Evolutionary conservation across 192 early-diverging fungal genomes (phyloP).

Genomic region (Endogone sp.): DNA sequence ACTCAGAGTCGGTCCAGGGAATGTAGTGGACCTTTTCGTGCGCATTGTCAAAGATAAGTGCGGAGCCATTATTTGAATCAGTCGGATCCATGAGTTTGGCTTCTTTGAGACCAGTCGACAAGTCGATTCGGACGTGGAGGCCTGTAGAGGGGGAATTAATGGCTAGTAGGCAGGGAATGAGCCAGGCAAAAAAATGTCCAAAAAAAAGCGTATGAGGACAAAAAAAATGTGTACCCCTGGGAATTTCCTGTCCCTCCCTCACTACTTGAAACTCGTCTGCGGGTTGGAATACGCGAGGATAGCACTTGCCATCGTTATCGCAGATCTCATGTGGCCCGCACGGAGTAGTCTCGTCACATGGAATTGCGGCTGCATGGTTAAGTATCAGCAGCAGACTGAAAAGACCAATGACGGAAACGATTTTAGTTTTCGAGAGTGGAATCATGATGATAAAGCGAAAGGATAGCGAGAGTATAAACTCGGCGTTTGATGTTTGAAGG

Average conservation of each 20-base stretch:
- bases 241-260: conserved; percentile 58
- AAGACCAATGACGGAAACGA: too few relatives aligned
- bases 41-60: conserved; percentile 30
- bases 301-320: conserved; percentile 44
- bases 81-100: conserved; percentile 51
- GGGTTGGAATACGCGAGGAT: conserved; percentile 52
- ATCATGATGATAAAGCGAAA: too few relatives aligned
- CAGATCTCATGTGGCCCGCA: conserved; percentile 16
- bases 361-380: not conserved
- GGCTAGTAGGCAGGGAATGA: not conserved
- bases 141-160: conserved; percentile 17
- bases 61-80: conserved; percentile 9
- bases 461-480: too few relatives aligned
- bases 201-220: not conserved
- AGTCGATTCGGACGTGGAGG: conserved; percentile 61
- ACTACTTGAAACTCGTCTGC: conserved; percentile 57
- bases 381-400: not conserved
- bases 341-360: too few relatives aligned
- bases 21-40: not conserved
- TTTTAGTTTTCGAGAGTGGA: too few relatives aligned
- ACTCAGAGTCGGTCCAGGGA: too few relatives aligned
- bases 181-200: not conserved
- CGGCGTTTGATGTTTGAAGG: too few relatives aligned
- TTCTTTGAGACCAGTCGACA: conserved; percentile 47
- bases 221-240: conserved; percentile 37